Percentiles rank a stretch among this genome's conserved stretches.
Conservation (phyloP, 495 filamentous ascomycete species). For the Xylaria castorea region DNA sequence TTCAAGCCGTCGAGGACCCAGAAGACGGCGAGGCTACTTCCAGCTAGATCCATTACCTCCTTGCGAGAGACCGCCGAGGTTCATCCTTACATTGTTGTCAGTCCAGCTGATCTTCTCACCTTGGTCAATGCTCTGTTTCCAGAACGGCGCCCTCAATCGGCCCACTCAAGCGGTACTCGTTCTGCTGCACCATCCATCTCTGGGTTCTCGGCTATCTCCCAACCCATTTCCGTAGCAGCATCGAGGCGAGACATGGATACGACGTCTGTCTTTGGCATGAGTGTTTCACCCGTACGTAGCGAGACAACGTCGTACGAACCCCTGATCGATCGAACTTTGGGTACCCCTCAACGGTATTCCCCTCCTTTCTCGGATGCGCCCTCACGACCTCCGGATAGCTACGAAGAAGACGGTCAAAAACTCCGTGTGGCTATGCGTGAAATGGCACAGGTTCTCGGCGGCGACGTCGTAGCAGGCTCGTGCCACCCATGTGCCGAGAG, state of each 20-base stretch:
- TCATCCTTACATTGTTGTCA: slow-evolving; percentile 74
- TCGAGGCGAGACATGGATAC: slow-evolving; percentile 58
- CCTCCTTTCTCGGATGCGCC: slow-evolving; percentile 47
- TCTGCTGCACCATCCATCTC: slow-evolving; percentile 74
- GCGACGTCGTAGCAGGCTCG: slow-evolving; percentile 63
- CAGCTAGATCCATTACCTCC: slow-evolving; percentile 71
- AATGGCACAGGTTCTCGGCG: slow-evolving; percentile 67
- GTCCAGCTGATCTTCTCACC: slow-evolving; percentile 73
- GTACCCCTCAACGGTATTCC: slow-evolving; percentile 51
- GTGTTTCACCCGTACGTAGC: slow-evolving; percentile 71
- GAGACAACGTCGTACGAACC: slow-evolving; percentile 70
- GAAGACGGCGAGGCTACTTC: slow-evolving; percentile 66
- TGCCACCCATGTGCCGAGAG: slow-evolving; percentile 76
- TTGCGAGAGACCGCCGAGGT: slow-evolving; percentile 73
- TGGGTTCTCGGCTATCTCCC: slow-evolving; percentile 61
- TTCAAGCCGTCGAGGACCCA: slow-evolving; percentile 63
- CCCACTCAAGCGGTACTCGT: slow-evolving; percentile 58
- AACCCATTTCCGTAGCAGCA: slow-evolving; percentile 53
- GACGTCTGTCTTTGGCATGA: slow-evolving; percentile 69
- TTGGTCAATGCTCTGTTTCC: slow-evolving; percentile 76
- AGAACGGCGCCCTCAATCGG: slow-evolving; percentile 62
- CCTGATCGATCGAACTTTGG: slow-evolving; percentile 57
- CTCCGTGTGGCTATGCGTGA: slow-evolving; percentile 67
- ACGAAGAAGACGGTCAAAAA: slow-evolving; percentile 62
- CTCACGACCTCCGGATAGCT: slow-evolving; percentile 47